A percentile compares a stretch with the other conserved stretches of the same genome.
These are phyloP conservation scores for Saprolegnia diclina DNA, from an alignment of 352 stramenopile species.

Conservation along the genomic window DNA sequence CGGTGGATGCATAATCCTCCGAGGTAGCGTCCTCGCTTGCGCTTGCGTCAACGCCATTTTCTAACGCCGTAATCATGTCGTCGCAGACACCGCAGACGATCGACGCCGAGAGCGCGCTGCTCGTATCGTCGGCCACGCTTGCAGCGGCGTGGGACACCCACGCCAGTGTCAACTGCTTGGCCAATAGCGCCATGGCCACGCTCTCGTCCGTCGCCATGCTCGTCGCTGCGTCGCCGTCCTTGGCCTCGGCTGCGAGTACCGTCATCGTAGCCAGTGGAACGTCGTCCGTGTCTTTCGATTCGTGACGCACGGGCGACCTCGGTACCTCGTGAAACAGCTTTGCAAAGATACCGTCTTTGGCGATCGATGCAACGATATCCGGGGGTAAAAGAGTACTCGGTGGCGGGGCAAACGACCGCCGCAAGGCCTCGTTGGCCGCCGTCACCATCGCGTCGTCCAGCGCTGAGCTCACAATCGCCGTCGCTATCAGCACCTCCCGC, in stretches of 20 bases:
- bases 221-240: background rate
- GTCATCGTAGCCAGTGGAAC: conserved; percentile 32
- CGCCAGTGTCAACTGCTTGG: background rate
- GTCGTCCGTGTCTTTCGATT: no score
- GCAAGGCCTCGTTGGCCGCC: background rate
- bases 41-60: no score
- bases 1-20: no score
- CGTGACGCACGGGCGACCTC: no score
- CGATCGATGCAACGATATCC: no score
- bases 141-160: conserved; percentile 6
- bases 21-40: no score
- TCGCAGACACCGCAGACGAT: no score
- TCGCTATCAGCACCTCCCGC: background rate
- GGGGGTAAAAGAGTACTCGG: no score
- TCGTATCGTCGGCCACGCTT: background rate
- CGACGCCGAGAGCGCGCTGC: no score
- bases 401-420: background rate
- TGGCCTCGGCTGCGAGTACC: conserved; percentile 28
- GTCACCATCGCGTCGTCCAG: background rate
- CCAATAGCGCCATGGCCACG: conserved; percentile 1
- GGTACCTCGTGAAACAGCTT: no score
- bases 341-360: no score
- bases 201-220: background rate
- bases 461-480: background rate
- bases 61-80: no score